Conservation (phyloP, 2,329 filamentous ascomycete species). For the Aspergillus brasiliensis region DNA sequence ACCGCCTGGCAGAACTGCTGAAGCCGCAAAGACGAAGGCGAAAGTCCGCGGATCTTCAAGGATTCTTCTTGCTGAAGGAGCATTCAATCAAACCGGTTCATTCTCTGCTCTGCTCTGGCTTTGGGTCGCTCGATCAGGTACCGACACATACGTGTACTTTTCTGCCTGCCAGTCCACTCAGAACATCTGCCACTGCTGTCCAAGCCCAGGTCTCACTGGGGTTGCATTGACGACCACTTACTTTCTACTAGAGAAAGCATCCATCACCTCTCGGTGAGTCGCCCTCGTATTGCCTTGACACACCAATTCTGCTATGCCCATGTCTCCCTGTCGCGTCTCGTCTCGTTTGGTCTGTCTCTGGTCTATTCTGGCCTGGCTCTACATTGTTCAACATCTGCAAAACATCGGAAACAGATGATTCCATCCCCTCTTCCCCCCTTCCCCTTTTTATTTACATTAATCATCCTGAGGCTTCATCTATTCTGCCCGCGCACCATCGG, state of each 20-base stretch:
- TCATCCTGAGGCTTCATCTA: not conserved
- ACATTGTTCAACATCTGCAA: not conserved
- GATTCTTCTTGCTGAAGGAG: not conserved
- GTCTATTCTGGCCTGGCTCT: too few relatives aligned
- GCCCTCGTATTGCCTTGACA: not conserved
- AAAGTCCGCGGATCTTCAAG: not conserved
- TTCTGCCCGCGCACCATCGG: not conserved
- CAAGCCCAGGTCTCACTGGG: not conserved
- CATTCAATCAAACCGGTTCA: not conserved
- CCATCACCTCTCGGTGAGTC: not conserved
- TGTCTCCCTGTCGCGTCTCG: not conserved
- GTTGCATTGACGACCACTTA: not conserved
- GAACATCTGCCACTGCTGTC: not conserved
- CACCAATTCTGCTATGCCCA: not conserved
- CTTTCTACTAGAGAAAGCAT: not conserved
- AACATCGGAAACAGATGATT: not conserved
- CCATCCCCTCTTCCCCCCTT: not conserved
- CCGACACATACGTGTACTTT: not conserved
- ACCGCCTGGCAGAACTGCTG: constrained; percentile 4
- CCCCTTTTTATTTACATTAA: not conserved
- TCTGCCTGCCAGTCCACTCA: not conserved
- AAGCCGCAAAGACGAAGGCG: not conserved
- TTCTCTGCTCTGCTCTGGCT: not conserved
- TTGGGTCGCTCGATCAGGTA: not conserved
- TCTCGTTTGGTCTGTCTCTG: too few relatives aligned